A percentile compares a stretch with the other conserved stretches of the same genome.
phyloP scores from a whole-genome alignment of 495 filamentous ascomycete species.

The Penicillium coffeae region DNA sequence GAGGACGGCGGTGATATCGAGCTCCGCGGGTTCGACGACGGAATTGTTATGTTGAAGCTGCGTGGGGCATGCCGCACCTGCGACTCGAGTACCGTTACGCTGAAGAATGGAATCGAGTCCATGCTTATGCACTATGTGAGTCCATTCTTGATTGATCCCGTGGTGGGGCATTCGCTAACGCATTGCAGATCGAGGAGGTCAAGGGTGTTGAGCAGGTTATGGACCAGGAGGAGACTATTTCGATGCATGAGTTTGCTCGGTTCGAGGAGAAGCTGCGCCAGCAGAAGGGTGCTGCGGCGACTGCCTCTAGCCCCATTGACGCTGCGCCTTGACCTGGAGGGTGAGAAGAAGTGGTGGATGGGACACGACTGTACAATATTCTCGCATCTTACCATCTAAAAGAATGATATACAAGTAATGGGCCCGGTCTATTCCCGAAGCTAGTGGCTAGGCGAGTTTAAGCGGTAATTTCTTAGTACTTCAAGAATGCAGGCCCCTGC shows the following conservation, averaged over 20 bases:
- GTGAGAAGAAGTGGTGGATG: neutral
- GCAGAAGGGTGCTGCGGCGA: slow-evolving; percentile 60
- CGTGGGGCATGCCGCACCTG: slow-evolving; percentile 92
- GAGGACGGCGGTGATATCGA: slow-evolving; percentile 98
- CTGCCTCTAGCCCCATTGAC: slow-evolving; percentile 62
- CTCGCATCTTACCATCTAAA: neutral
- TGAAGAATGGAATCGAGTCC: slow-evolving; percentile 95
- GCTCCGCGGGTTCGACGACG: slow-evolving; percentile 82
- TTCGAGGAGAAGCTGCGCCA: slow-evolving; percentile 91
- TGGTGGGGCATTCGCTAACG: slow-evolving; percentile 6
- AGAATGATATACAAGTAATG: no score
- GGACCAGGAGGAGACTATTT: slow-evolving; percentile 88
- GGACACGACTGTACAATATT: neutral
- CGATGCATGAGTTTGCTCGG: slow-evolving; percentile 84
- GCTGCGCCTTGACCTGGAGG: slow-evolving; percentile 37
- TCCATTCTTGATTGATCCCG: slow-evolving; percentile 27
- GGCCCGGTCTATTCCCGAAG: no score
- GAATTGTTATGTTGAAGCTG: slow-evolving; percentile 80
- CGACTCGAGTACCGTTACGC: slow-evolving; percentile 89
- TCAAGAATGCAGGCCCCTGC: neutral
- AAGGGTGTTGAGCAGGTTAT: slow-evolving; percentile 87
- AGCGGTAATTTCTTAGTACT: no score
- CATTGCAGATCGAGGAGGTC: slow-evolving; percentile 83
- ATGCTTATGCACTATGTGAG: slow-evolving; percentile 86
- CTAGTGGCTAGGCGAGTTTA: no score